Percentiles rank a stretch among this genome's conserved stretches.
phyloP scores from a whole-genome alignment of 768 basidiomycete genomes.

The Lentinula raphanica region DNA sequence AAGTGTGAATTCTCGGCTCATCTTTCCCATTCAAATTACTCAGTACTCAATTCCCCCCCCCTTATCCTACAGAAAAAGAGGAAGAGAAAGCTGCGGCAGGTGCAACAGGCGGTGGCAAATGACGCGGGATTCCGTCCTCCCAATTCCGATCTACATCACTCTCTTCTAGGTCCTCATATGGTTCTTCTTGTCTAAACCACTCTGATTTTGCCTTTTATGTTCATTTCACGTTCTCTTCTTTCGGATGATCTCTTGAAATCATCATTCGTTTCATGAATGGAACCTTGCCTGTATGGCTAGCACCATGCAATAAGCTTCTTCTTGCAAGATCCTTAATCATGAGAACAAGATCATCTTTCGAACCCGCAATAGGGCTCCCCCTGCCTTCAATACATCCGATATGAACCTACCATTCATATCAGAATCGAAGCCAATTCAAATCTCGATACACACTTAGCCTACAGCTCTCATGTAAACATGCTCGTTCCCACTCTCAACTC shows the following conservation, averaged over 20 bases:
- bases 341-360: background rate
- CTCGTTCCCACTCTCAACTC: too few species aligned
- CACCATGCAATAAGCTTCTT: background rate
- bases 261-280: background rate
- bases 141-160: background rate
- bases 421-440: background rate
- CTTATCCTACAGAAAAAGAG: slow-evolving; percentile 23
- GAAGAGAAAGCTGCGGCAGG: slow-evolving; percentile 22
- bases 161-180: background rate
- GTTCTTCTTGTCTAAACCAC: background rate
- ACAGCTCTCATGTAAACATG: background rate
- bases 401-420: background rate
- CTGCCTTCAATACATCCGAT: background rate
- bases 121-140: background rate
- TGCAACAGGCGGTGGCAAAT: slow-evolving; percentile 20
- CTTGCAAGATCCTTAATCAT: background rate
- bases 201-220: slow-evolving; percentile 1
- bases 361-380: too few species aligned
- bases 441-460: too few species aligned
- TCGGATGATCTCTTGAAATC: background rate
- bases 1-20: slow-evolving; percentile 12
- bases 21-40: background rate
- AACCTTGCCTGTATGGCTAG: background rate
- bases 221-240: background rate
- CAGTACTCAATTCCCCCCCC: too few species aligned